A percentile compares a stretch with the other conserved stretches of the same genome.
These are phyloP conservation scores for Candida hungchunana DNA, from an alignment of 805 yeast species.

Conservation along the genomic window DNA sequence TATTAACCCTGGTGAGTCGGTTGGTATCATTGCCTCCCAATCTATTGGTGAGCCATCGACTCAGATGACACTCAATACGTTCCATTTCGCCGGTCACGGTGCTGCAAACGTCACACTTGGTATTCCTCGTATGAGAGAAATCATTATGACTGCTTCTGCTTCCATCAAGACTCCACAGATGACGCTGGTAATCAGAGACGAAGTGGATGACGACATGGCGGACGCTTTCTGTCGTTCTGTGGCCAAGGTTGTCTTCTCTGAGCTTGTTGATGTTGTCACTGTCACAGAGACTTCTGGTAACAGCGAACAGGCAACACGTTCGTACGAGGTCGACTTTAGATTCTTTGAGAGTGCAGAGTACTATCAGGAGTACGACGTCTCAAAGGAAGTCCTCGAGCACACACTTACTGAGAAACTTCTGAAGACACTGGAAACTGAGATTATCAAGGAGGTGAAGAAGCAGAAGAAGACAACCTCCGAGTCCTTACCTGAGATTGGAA, in stretches of 20 bases:
- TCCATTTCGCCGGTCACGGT: conserved; percentile 99
- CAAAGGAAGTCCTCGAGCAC: conserved; percentile 70
- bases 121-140: conserved; percentile 99
- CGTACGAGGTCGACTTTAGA: conserved; percentile 68
- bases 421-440: conserved; percentile 62
- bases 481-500: conserved; percentile 59
- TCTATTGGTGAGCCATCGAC: conserved; percentile 99
- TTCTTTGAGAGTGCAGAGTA: conserved; percentile 79
- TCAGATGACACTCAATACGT: conserved; percentile 95
- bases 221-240: conserved; percentile 90
- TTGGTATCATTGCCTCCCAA: conserved; percentile 97
- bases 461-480: conserved; percentile 56
- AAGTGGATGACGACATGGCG: conserved; percentile 81
- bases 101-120: conserved; percentile 99
- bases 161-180: conserved; percentile 97
- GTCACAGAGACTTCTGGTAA: conserved; percentile 88
- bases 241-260: conserved; percentile 79
- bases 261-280: conserved; percentile 76
- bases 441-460: conserved; percentile 76
- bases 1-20: conserved; percentile 95
- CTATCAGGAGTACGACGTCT: conserved; percentile 81
- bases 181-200: conserved; percentile 81
- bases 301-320: conserved; percentile 49
- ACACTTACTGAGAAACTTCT: conserved; percentile 66
- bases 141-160: conserved; percentile 97